Evolutionary conservation across 1,139 yeast genomes (phyloP).

Genomic region (Yamadazyma siamensis): DNA sequence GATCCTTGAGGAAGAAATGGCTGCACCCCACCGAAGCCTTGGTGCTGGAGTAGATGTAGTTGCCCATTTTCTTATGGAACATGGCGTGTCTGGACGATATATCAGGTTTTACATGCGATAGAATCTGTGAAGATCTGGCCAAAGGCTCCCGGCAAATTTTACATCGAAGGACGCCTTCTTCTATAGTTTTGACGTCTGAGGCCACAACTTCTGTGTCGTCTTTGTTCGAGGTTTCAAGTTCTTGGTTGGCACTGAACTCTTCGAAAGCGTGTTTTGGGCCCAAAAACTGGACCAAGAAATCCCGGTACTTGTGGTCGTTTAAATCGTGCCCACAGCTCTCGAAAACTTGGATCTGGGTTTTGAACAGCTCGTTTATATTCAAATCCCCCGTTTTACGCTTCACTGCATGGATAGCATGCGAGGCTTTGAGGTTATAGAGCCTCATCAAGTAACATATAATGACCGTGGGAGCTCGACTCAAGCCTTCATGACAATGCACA

Average conservation of each 20-base stretch:
- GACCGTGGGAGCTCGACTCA: conserved; percentile 74
- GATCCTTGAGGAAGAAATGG: conserved; percentile 79
- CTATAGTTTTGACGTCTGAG: no score
- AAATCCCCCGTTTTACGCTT: conserved; percentile 47
- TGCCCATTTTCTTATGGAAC: conserved; percentile 57
- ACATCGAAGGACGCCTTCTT: conserved; percentile 45
- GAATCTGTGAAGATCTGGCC: conserved; percentile 47
- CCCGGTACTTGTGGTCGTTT: conserved; percentile 21
- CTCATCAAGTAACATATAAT: conserved; percentile 79
- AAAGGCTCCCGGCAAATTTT: conserved; percentile 64
- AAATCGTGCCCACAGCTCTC: conserved; percentile 31
- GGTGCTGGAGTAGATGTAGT: conserved; percentile 49
- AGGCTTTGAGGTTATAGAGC: conserved; percentile 53
- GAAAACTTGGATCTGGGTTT: conserved; percentile 66
- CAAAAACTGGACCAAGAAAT: conserved; percentile 23
- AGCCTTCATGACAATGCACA: conserved; percentile 84
- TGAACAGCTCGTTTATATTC: conserved; percentile 67
- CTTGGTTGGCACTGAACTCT: conserved; percentile 2
- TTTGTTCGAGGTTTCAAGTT: conserved; percentile 1
- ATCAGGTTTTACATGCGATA: conserved; percentile 60
- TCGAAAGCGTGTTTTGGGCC: conserved; percentile 12
- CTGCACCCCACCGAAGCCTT: conserved; percentile 65
- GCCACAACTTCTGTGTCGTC: conserved; percentile 1
- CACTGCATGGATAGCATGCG: conserved; percentile 71
- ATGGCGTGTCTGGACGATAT: conserved; percentile 58